Evolutionary conservation across 208 protist species (phyloP), one percentile per base, ranked within the genome.

Genomic region (Leptomonas seymouri): DNA sequence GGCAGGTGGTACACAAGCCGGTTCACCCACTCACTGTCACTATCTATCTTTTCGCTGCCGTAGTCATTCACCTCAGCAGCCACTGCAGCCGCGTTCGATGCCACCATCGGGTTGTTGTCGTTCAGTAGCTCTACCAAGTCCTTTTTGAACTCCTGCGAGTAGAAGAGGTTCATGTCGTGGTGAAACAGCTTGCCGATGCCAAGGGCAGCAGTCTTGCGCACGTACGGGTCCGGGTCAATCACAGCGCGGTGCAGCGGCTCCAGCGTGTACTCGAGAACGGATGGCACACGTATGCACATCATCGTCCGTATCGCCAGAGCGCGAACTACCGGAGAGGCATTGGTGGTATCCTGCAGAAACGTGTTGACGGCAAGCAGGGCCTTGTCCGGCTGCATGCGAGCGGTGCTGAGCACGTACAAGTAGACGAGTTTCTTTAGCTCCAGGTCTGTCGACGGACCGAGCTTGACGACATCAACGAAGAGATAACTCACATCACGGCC

Each of bases 381-480:
- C 56, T 98, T 89, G 46, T 99, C 98, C 30, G 99, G 99, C 71
- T 99, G 94, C 59, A 94, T 90, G 72, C 99, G 99, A 8, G 99
- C 98, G 57, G 99, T 99, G 85, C 98, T 99, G 66, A 99, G 99
- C 12, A 99, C 83, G 72, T 99, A 99, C n/a, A 99, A 88, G 76
- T 99, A 99, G 0, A 99, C 98, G 0, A 99, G 92, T 84, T 99
- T 99, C 87, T 99, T 99, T 2, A 99, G 76, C 78, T 99, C 99
- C 8, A 99, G 75, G 80, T 99, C 98, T 27, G 85, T 83, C 3
- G 99, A 99, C 65, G 98, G 95, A 56, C 99, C 98, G 56, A 98
- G 98, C 72, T 99, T 99, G 20, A 99, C 82, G 0, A 99, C 97
- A 63, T 99, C 96, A 14, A 98, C 81, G 61, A 99, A 99, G 31